Conservation (phyloP, 2,329 filamentous ascomycete species). For the Monascus ruber region DNA sequence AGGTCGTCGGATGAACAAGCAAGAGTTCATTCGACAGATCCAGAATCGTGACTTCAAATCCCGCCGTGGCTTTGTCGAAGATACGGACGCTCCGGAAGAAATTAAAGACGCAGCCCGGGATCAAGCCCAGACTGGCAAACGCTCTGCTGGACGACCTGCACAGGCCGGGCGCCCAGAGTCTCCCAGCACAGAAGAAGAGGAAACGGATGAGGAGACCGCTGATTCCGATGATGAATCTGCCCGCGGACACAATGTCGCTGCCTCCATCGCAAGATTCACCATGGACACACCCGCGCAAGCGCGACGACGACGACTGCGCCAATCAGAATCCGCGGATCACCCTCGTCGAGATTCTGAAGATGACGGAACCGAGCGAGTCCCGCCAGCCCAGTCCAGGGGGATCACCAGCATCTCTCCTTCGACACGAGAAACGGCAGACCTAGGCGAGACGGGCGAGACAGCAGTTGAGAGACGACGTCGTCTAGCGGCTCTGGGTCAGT, state of each 20-base stretch:
- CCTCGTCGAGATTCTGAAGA: constrained; percentile 29
- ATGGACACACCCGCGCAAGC: constrained; percentile 26
- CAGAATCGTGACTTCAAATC: constrained; percentile 48
- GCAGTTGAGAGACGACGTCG: constrained; percentile 36
- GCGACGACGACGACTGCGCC: constrained; percentile 24
- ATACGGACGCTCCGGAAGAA: constrained; percentile 28
- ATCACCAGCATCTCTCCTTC: constrained; percentile 7
- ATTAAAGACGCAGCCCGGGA: constrained; percentile 28
- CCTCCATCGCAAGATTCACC: constrained; percentile 26
- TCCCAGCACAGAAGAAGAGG: constrained; percentile 2
- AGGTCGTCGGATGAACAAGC: constrained; percentile 51
- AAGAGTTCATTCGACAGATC: constrained; percentile 54
- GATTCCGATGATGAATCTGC: constrained; percentile 15
- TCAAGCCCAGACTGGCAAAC: constrained; percentile 7
- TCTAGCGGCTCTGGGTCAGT: constrained; percentile 32
- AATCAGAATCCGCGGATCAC: constrained; percentile 10
- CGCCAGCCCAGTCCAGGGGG: constrained; percentile 19
- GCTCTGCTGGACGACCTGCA: not conserved
- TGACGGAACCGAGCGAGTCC: constrained; percentile 32
- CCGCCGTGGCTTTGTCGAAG: constrained; percentile 36
- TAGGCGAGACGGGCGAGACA: constrained; percentile 32
- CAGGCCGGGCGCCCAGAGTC: constrained; percentile 6
- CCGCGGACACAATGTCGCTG: constrained; percentile 24
- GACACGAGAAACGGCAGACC: constrained; percentile 8
- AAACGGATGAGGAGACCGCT: constrained; percentile 14